These are phyloP conservation scores for Metarhizium humberi DNA, from an alignment of 2,329 filamentous ascomycete genomes.

Conservation along the genomic window DNA sequence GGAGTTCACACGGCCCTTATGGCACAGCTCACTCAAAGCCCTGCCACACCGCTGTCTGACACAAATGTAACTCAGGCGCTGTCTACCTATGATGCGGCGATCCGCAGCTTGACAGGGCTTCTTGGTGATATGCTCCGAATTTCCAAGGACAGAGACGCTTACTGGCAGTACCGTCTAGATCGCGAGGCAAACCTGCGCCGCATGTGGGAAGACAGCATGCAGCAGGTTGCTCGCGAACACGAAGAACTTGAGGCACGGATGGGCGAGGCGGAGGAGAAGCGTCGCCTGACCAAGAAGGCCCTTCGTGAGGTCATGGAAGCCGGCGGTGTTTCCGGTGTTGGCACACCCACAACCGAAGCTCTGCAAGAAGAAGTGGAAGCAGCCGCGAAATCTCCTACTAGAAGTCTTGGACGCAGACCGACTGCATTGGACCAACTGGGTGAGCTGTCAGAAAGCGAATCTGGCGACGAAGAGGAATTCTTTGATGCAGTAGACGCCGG, in stretches of 20 bases:
- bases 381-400: slow-evolving; percentile 28
- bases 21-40: slow-evolving; percentile 55
- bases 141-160: slow-evolving; percentile 85
- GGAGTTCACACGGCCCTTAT: slow-evolving; percentile 79
- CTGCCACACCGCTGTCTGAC: slow-evolving; percentile 65
- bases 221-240: slow-evolving; percentile 87
- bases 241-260: slow-evolving; percentile 82
- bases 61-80: slow-evolving; percentile 68
- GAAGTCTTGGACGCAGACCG: slow-evolving; percentile 44
- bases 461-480: slow-evolving; percentile 83
- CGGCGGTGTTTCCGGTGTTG: slow-evolving; percentile 25
- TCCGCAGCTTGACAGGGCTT: slow-evolving; percentile 76
- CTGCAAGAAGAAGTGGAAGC: slow-evolving; percentile 22
- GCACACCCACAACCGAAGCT: slow-evolving; percentile 18
- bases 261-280: slow-evolving; percentile 82
- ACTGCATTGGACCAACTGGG: slow-evolving; percentile 62
- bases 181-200: slow-evolving; percentile 84
- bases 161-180: slow-evolving; percentile 93
- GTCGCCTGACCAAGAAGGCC: slow-evolving; percentile 80
- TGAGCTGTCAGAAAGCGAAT: slow-evolving; percentile 70
- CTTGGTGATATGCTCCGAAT: slow-evolving; percentile 85
- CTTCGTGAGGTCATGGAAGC: slow-evolving; percentile 74
- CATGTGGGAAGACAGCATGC: slow-evolving; percentile 99
- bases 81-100: slow-evolving; percentile 78
- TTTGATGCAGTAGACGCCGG: slow-evolving; percentile 95